Conservation (phyloP, 1,284 basidiomycete genomes). For the Sporisorium sorghi region DNA sequence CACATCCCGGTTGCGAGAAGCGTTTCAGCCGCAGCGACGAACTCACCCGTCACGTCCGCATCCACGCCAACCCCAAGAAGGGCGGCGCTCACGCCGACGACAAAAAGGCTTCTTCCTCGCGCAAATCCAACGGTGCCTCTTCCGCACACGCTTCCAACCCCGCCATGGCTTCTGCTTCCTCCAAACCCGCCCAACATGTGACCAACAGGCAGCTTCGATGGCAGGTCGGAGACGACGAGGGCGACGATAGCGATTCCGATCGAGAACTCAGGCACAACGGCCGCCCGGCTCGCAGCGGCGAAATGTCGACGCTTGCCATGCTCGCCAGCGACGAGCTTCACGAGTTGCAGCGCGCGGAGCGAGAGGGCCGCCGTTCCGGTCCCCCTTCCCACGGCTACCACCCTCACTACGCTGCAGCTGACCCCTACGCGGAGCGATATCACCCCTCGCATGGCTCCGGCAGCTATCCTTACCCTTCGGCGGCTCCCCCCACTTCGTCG, state of each 20-base stretch:
- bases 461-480: constrained; percentile 26
- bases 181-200: constrained; percentile 19
- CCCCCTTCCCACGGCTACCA: constrained; percentile 25
- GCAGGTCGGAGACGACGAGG: constrained; percentile 54
- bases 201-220: constrained; percentile 40
- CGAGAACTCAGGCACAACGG: constrained; percentile 26
- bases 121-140: constrained; percentile 28
- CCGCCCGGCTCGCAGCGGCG: constrained; percentile 38
- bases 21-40: constrained; percentile 97
- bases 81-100: constrained; percentile 35
- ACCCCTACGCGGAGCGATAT: constrained; percentile 44
- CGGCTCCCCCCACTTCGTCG: constrained; percentile 12
- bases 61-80: constrained; percentile 76
- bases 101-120: constrained; percentile 27
- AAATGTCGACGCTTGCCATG: constrained; percentile 67
- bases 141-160: constrained; percentile 18
- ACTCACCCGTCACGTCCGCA: constrained; percentile 92
- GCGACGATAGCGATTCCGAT: constrained; percentile 60
- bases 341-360: constrained; percentile 62
- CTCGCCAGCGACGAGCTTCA: constrained; percentile 66
- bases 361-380: constrained; percentile 46
- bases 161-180: constrained; percentile 42
- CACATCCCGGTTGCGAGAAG: constrained; percentile 94
- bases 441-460: constrained; percentile 30
- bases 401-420: constrained; percentile 29